Evolutionary conservation across 2,329 filamentous ascomycete genomes (phyloP).

Genomic region (Cercospora sp.): DNA sequence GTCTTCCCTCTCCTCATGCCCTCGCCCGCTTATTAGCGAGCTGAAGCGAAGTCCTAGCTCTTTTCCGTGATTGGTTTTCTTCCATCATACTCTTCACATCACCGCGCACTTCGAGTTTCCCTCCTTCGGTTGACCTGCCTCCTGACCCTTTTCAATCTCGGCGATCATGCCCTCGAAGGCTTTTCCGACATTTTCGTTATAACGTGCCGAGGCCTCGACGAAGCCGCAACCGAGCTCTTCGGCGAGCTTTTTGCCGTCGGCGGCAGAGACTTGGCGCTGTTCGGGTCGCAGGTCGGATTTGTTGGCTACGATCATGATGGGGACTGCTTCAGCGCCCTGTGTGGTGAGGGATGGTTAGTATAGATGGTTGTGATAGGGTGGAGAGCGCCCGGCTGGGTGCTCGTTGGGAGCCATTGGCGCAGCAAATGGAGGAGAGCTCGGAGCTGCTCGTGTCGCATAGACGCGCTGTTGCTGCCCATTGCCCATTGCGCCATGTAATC

Average conservation of each 20-base stretch:
- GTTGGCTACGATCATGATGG: constrained; percentile 93
- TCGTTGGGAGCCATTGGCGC: neutral
- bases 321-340: constrained; percentile 82
- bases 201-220: constrained; percentile 91
- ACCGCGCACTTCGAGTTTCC: constrained; percentile 77
- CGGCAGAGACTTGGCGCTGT: constrained; percentile 83
- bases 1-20: neutral
- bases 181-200: constrained; percentile 89
- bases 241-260: constrained; percentile 80
- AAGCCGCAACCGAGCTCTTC: constrained; percentile 89
- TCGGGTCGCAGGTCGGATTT: constrained; percentile 92
- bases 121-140: constrained; percentile 82
- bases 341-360: neutral
- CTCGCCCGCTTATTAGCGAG: neutral
- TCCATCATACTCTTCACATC: constrained; percentile 61
- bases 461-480: neutral
- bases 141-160: constrained; percentile 83
- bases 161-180: constrained; percentile 92
- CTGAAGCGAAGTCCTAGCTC: neutral
- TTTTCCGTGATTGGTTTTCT: neutral
- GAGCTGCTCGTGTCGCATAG: neutral
- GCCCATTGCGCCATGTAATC: neutral
- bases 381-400: neutral
- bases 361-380: neutral
- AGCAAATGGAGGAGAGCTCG: neutral